These are phyloP conservation scores for Rhododendron mucronatum DNA, from an alignment of 148 eudicot genomes.

Conservation along the genomic window DNA sequence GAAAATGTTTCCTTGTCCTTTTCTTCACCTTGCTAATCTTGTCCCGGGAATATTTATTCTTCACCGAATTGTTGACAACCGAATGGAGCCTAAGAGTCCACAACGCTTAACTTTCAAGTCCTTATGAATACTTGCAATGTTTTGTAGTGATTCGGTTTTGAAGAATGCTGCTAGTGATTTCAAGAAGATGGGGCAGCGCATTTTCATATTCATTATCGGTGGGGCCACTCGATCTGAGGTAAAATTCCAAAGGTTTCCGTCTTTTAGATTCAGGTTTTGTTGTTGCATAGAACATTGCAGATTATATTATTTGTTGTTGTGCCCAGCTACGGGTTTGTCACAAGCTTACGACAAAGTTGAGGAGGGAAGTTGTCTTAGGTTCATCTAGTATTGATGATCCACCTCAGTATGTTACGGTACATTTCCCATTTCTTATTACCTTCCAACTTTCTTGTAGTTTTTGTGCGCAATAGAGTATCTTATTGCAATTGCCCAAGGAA, in stretches of 20 bases:
- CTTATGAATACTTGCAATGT: background rate
- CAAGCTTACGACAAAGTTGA: slow-evolving; percentile 83
- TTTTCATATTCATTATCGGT: slow-evolving; percentile 80
- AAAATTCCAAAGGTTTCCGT: slow-evolving; percentile 4
- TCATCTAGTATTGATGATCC: slow-evolving; percentile 89
- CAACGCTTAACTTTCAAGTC: background rate
- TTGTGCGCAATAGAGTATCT: background rate
- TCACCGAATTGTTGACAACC: background rate
- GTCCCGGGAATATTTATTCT: background rate
- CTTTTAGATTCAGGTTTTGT: background rate
- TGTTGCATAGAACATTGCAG: background rate
- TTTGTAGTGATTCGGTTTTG: slow-evolving; percentile 68
- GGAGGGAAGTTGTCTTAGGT: slow-evolving; percentile 87
- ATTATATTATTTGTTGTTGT: slow-evolving; percentile 18
- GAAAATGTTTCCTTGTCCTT: background rate
- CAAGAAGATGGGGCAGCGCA: slow-evolving; percentile 85
- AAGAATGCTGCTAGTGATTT: slow-evolving; percentile 50
- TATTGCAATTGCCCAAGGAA: background rate
- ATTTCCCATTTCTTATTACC: background rate
- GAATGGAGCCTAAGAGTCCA: background rate
- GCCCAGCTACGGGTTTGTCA: slow-evolving; percentile 83
- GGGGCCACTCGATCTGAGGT: slow-evolving; percentile 99
- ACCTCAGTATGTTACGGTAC: slow-evolving; percentile 73
- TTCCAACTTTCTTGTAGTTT: background rate
- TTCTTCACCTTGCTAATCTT: background rate